Percentiles rank a stretch among this genome's conserved stretches.
Conservation (phyloP, 2,329 filamentous ascomycete genomes). For the Aspergillus sp. region DNA sequence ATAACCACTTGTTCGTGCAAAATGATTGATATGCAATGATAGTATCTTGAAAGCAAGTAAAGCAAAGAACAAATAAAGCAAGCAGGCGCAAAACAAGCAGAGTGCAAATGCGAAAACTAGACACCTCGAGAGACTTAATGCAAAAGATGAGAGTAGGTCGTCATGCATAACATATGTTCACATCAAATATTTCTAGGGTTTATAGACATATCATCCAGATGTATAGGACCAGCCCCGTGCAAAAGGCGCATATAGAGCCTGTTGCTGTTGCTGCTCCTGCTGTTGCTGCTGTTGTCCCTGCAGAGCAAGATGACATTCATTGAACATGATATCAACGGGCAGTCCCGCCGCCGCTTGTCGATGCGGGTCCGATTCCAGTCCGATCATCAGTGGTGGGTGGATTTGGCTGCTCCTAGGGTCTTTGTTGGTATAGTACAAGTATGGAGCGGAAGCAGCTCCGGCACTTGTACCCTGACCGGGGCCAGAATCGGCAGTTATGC, state of each 20-base stretch:
- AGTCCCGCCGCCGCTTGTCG: constrained; percentile 9
- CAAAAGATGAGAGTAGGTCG: too few relatives aligned
- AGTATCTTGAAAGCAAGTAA: neutral
- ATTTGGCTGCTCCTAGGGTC: constrained; percentile 8
- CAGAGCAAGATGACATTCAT: constrained; percentile 13
- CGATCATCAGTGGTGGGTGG: constrained; percentile 11
- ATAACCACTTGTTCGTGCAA: neutral
- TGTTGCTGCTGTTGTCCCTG: neutral
- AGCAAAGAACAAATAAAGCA: neutral
- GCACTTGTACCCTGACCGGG: neutral
- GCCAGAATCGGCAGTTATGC: neutral
- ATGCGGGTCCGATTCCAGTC: constrained; percentile 7
- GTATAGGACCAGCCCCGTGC: constrained; percentile 14
- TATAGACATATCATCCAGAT: neutral
- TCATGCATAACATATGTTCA: neutral
- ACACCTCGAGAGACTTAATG: neutral
- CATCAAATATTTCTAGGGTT: constrained; percentile 6
- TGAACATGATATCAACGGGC: constrained; percentile 15
- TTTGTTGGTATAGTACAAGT: constrained; percentile 18
- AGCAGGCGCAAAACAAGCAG: neutral
- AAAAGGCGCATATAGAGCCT: constrained; percentile 9
- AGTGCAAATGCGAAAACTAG: neutral
- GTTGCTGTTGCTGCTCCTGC: constrained; percentile 2
- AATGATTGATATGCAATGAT: neutral
- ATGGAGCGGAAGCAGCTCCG: constrained; percentile 3